A percentile compares a stretch with the other conserved stretches of the same genome.
Evolutionary conservation across 2,329 filamentous ascomycete species (phyloP).

Genomic region (Biscogniauxia mediterranea): DNA sequence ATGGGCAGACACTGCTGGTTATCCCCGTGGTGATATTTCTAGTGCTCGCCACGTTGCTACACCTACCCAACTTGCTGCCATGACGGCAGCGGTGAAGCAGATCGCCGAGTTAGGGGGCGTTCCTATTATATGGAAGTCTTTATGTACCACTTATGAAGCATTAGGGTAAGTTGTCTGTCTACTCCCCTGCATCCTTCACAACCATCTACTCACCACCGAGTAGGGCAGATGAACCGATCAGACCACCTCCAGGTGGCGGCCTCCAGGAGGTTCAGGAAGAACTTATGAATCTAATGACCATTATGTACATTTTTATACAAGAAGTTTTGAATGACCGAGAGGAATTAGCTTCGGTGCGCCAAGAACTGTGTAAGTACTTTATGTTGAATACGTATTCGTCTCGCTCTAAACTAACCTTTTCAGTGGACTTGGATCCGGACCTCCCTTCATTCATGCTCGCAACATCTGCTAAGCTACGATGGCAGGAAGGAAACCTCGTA

Average conservation of each 20-base stretch:
- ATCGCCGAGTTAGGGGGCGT: conserved; percentile 52
- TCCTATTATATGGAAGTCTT: conserved; percentile 49
- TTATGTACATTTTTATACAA: conserved; percentile 61
- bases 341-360: conserved; percentile 45
- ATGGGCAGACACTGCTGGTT: conserved; percentile 67
- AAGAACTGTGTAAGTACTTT: conserved; percentile 49
- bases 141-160: conserved; percentile 49
- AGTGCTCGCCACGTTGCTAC: conserved; percentile 50
- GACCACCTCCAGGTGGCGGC: conserved; percentile 35
- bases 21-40: conserved; percentile 39
- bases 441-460: conserved; percentile 72
- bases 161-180: conserved; percentile 45
- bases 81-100: conserved; percentile 53
- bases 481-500: conserved; percentile 64
- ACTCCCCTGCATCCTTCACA: not conserved
- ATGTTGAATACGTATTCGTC: not conserved
- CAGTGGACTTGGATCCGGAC: conserved; percentile 61
- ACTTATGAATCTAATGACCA: conserved; percentile 61
- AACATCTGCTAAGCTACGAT: conserved; percentile 65
- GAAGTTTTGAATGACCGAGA: conserved; percentile 51
- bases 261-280: conserved; percentile 57
- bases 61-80: conserved; percentile 56
- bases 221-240: conserved; percentile 48
- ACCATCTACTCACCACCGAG: conserved; percentile 28
- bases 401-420: conserved; percentile 21